phyloP scores from a whole-genome alignment of 345 rosid genomes.

The Pelargonium nanum region DNA sequence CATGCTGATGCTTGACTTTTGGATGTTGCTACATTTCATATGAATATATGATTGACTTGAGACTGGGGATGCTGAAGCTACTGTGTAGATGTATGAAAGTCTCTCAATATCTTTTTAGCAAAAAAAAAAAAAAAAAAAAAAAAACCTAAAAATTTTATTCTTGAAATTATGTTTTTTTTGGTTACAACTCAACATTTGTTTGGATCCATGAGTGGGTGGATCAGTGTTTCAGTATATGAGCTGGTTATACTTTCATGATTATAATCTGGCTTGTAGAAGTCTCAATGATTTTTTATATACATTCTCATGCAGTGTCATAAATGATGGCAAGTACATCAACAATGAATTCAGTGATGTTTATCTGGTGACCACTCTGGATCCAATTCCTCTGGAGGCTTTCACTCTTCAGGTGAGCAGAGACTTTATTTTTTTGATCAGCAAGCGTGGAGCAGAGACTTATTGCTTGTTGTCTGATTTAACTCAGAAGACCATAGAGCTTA shows the following conservation, averaged over 20 bases:
- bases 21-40: too few relatives aligned
- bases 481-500: neutral
- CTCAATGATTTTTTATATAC: neutral
- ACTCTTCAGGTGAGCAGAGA: slow-evolving; percentile 64
- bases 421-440: too few relatives aligned
- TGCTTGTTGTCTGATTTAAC: neutral
- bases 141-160: neutral
- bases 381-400: slow-evolving; percentile 85
- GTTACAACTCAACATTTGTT: neutral
- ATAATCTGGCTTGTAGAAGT: neutral
- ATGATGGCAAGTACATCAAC: slow-evolving; percentile 75
- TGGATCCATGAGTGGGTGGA: neutral
- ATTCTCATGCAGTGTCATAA: slow-evolving; percentile 45
- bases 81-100: neutral
- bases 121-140: neutral
- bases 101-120: neutral
- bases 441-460: too few relatives aligned
- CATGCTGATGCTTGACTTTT: too few relatives aligned
- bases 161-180: too few relatives aligned
- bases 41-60: too few relatives aligned
- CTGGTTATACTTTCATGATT: neutral
- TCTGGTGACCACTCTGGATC: slow-evolving; percentile 65
- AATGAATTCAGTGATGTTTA: slow-evolving; percentile 86
- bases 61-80: neutral
- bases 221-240: neutral